Conservation (phyloP, 768 basidiomycete species). For the Suillus variegatus region DNA sequence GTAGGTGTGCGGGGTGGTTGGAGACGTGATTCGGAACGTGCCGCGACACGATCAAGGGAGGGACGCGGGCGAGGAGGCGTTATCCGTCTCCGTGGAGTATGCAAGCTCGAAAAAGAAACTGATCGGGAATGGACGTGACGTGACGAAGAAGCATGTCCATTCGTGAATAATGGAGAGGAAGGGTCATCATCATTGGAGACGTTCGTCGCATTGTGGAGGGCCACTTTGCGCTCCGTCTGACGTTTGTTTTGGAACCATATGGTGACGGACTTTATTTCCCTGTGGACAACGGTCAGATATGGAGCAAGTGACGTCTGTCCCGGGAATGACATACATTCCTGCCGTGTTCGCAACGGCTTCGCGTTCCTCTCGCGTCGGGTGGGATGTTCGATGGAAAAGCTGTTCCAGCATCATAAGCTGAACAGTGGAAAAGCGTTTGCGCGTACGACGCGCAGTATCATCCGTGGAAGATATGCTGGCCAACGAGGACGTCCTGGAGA, state of each 20-base stretch:
- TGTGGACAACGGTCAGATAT: constrained; percentile 18
- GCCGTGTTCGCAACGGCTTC: constrained; percentile 61
- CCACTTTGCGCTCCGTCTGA: constrained; percentile 54
- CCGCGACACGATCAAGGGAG: constrained; percentile 33
- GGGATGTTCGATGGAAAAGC: constrained; percentile 70
- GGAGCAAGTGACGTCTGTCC: not conserved
- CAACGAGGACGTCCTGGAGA: constrained; percentile 57
- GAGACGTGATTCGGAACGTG: constrained; percentile 32
- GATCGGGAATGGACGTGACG: constrained; percentile 38
- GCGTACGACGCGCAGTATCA: constrained; percentile 55
- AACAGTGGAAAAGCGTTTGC: constrained; percentile 66
- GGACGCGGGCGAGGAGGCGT: constrained; percentile 32
- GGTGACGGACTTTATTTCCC: constrained; percentile 38
- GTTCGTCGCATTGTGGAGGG: constrained; percentile 39
- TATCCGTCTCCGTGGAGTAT: constrained; percentile 30
- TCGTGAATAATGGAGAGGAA: constrained; percentile 24
- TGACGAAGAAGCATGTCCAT: constrained; percentile 29
- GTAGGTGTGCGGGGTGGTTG: constrained; percentile 31
- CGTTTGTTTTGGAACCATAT: constrained; percentile 39
- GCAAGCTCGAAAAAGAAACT: constrained; percentile 25
- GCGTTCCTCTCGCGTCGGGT: constrained; percentile 74
- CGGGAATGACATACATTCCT: constrained; percentile 52
- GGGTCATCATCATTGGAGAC: constrained; percentile 18
- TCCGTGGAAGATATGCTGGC: constrained; percentile 56
- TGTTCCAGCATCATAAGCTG: constrained; percentile 76